These are phyloP conservation scores for Pyrenula massariospora DNA, from an alignment of 495 filamentous ascomycete species.

Conservation along the genomic window DNA sequence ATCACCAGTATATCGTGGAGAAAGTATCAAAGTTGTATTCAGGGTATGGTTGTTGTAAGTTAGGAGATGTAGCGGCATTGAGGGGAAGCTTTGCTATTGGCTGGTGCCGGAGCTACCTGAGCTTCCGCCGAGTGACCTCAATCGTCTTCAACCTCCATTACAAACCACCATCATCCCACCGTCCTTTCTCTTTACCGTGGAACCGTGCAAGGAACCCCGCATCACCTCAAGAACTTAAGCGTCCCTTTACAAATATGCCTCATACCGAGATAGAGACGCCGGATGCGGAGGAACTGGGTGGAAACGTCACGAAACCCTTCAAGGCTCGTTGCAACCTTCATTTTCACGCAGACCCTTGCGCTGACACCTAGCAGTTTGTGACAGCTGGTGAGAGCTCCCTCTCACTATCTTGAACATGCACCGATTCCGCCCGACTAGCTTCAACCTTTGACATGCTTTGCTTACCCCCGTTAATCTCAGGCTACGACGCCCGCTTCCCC, in stretches of 20 bases:
- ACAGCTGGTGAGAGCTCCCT: constrained; percentile 10
- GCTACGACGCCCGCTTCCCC: constrained; percentile 98
- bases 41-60: too few relatives aligned
- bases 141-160: too few relatives aligned
- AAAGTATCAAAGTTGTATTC: too few relatives aligned
- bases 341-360: not conserved
- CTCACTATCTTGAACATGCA: not conserved
- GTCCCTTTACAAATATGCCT: constrained; percentile 30
- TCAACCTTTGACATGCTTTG: not conserved
- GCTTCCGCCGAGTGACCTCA: too few relatives aligned
- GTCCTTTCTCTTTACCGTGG: too few relatives aligned
- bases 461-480: constrained; percentile 28
- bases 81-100: not conserved
- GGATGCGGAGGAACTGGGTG: constrained; percentile 74
- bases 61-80: not conserved
- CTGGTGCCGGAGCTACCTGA: too few relatives aligned
- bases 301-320: constrained; percentile 80
- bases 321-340: constrained; percentile 89
- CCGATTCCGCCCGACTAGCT: not conserved
- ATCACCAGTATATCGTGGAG: too few relatives aligned
- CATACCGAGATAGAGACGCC: constrained; percentile 48
- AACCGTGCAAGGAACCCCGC: too few relatives aligned
- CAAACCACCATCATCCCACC: too few relatives aligned
- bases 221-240: too few relatives aligned
- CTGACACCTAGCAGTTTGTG: not conserved